These are phyloP conservation scores for Cymbopogon citratus DNA, from an alignment of 176 grass and related monocot species.

Conservation along the genomic window DNA sequence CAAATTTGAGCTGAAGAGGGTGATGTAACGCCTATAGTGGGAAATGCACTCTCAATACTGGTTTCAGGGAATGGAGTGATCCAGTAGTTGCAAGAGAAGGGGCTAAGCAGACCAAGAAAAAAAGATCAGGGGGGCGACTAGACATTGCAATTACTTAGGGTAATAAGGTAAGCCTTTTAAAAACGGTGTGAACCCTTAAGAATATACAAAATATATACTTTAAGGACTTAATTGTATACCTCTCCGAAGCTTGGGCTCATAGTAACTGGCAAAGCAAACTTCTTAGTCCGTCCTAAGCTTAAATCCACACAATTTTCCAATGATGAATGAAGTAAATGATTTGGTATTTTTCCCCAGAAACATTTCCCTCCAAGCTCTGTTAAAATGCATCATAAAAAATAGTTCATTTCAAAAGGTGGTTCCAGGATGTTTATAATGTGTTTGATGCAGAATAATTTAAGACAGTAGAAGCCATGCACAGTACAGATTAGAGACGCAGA, in stretches of 20 bases:
- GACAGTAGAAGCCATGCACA: background rate
- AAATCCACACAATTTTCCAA: slow-evolving; percentile 58
- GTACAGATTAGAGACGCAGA: background rate
- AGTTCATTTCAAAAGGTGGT: slow-evolving; percentile 24
- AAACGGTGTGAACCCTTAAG: background rate
- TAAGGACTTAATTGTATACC: slow-evolving; percentile 37
- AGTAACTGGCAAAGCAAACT: slow-evolving; percentile 52
- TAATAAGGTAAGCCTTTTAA: background rate
- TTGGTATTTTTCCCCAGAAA: slow-evolving; percentile 78
- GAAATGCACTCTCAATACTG: background rate
- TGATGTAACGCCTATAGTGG: background rate
- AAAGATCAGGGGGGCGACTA: background rate
- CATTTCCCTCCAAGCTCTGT: slow-evolving; percentile 77
- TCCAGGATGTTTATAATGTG: background rate
- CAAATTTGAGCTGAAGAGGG: background rate
- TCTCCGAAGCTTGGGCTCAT: slow-evolving; percentile 63
- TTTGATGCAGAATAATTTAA: background rate
- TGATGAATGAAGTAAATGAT: slow-evolving; percentile 60
- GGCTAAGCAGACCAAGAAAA: background rate
- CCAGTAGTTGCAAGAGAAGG: background rate
- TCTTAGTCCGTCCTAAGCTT: slow-evolving; percentile 54
- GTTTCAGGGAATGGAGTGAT: background rate
- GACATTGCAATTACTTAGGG: background rate
- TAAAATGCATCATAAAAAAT: slow-evolving; percentile 20
- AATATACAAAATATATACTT: slow-evolving; percentile 14